These are phyloP conservation scores for Starmera pachycereana DNA, from an alignment of 805 yeast species.

Conservation along the genomic window DNA sequence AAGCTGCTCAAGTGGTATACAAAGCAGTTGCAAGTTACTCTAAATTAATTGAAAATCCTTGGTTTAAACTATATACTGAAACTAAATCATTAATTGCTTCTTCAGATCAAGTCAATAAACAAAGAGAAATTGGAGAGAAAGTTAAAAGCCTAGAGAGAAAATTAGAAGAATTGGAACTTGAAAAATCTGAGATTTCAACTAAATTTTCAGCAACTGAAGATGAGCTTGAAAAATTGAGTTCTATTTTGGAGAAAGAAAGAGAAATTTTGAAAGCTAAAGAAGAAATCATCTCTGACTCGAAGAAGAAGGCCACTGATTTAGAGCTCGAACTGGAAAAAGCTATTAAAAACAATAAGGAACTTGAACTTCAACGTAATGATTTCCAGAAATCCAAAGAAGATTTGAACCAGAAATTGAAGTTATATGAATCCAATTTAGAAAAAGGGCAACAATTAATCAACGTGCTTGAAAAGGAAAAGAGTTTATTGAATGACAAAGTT, in stretches of 20 bases:
- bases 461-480: constrained; percentile 15
- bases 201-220: constrained; percentile 18
- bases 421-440: constrained; percentile 18
- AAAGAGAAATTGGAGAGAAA: constrained; percentile 47
- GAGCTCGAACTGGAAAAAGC: constrained; percentile 16
- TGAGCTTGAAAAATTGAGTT: constrained; percentile 22
- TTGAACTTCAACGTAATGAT: constrained; percentile 17
- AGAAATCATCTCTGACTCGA: constrained; percentile 30
- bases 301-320: constrained; percentile 27
- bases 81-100: constrained; percentile 70
- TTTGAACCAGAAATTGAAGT: constrained; percentile 14
- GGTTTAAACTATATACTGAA: constrained; percentile 67
- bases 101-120: constrained; percentile 47
- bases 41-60: constrained; percentile 44
- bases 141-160: constrained; percentile 40
- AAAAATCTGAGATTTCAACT: constrained; percentile 19
- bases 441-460: constrained; percentile 13
- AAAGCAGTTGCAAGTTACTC: constrained; percentile 47
- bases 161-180: constrained; percentile 26
- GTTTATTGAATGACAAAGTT: constrained; percentile 8
- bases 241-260: constrained; percentile 29
- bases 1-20: constrained; percentile 62
- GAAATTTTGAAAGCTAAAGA: constrained; percentile 37
- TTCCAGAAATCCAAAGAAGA: constrained; percentile 18
- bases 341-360: constrained; percentile 13